Conservation (phyloP, 441 rosid genomes). For the Euphorbia corollata region DNA sequence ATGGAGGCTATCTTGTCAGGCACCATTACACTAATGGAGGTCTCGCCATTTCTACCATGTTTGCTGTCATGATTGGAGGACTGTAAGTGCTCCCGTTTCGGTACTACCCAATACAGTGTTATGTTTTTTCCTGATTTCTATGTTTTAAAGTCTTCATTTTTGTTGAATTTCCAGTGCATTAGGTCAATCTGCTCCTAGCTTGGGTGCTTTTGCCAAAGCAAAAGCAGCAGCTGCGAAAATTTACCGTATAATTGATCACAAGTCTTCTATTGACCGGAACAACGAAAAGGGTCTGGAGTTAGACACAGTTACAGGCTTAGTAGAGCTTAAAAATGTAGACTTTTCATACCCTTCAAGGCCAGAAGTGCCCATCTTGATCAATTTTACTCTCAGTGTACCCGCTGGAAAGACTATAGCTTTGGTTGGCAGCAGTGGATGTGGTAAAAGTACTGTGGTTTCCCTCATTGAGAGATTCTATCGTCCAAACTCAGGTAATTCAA, state of each 20-base stretch:
- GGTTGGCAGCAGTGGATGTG: constrained; percentile 99
- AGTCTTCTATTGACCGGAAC: constrained; percentile 61
- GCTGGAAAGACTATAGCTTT: constrained; percentile 97
- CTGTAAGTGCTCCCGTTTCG: constrained; percentile 46
- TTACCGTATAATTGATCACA: constrained; percentile 76
- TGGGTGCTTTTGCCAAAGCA: constrained; percentile 88
- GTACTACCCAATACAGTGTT: not conserved
- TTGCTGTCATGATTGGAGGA: constrained; percentile 98
- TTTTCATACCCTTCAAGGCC: constrained; percentile 94
- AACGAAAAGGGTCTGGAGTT: constrained; percentile 60
- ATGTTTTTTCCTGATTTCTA: not conserved
- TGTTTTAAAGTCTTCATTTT: not conserved
- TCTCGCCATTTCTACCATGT: constrained; percentile 95
- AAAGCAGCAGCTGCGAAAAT: constrained; percentile 93
- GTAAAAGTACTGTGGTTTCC: constrained; percentile 97
- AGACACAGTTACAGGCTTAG: constrained; percentile 68
- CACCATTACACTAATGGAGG: constrained; percentile 97
- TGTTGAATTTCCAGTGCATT: constrained; percentile 50
- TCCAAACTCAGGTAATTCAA: constrained; percentile 65
- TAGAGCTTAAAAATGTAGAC: constrained; percentile 76
- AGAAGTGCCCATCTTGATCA: constrained; percentile 68
- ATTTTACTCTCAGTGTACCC: constrained; percentile 67
- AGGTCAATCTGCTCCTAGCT: constrained; percentile 94
- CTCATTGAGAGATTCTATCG: constrained; percentile 96
- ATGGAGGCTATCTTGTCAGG: constrained; percentile 91